Evolutionary conservation across 225 moss, liverwort and hornwort species (phyloP), one percentile per base, ranked within the genome.

Genomic region (Physcomitrellopsis africana): DNA sequence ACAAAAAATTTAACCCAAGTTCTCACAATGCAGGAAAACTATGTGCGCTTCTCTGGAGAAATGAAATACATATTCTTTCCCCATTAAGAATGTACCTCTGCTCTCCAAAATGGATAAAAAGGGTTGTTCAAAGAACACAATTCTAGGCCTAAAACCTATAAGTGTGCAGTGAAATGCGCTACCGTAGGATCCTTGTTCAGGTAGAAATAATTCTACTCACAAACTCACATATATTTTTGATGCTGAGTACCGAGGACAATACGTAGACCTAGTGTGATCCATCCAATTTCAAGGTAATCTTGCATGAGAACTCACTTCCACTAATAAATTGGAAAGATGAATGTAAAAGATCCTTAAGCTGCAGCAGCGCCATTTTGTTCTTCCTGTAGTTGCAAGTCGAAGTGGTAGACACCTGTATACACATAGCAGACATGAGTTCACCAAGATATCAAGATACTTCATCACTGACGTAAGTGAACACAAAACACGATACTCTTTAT

Each of bases 361-460:
- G 72, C 81, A 17, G 80, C 83, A 56, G 51, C 62, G 19, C 48
- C 52, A 41, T 75, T 76, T 10, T 18, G 80, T 63, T 53, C 81
- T 76, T 85, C 91, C 70, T 85, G 79, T 19, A 95, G 80, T 27
- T 83, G 60, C 65, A 82, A 82, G 62, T 96, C 96, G 45, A 93
- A 96, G 67, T 93, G 77, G 70, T 85, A 92, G 1, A 93, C 89
- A 73, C 93, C 94, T 94, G 87, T 29, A 72, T 37, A 13, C 11
- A 66, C 32, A 64, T 27, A 48, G 37, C 32, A 37, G 32, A 37
- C 1, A 18, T 15, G 12, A 37, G 10, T 0, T 12, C 32, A 55
- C 8, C 29, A 10, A 79, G 17, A 71, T 43, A 17, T 49, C n/a
- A 14, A 13, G 3, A 37, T 22, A 42, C 32, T 43, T 8, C 8